Evolutionary conservation across 2,329 filamentous ascomycete species (phyloP).

Genomic region (Emmonsia crescens): DNA sequence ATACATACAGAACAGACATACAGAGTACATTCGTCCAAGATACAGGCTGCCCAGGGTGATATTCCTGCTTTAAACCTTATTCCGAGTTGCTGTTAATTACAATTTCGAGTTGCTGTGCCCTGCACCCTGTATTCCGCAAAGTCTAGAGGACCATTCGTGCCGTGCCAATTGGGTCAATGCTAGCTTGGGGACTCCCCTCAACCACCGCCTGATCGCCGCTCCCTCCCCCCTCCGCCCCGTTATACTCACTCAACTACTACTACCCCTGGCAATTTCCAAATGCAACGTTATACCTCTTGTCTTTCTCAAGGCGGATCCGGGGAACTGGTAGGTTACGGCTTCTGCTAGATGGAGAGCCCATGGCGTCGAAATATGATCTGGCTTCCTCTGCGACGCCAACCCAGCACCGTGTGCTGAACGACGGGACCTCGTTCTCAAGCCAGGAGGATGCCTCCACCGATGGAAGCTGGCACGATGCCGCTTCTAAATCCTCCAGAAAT

Average conservation of each 20-base stretch:
- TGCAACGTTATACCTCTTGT: slow-evolving; percentile 9
- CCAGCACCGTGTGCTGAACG: slow-evolving; percentile 29
- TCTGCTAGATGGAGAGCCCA: slow-evolving; percentile 33
- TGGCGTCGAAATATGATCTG: slow-evolving; percentile 35
- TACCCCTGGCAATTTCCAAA: slow-evolving; percentile 4
- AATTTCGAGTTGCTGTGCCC: background rate
- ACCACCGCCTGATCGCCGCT: background rate
- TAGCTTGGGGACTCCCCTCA: background rate
- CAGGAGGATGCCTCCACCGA: slow-evolving; percentile 29
- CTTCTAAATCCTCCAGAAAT: slow-evolving; percentile 24
- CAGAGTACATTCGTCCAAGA: too few species aligned
- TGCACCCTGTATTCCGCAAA: background rate
- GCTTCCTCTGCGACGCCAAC: slow-evolving; percentile 32
- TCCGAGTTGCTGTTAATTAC: too few species aligned
- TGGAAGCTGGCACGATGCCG: slow-evolving; percentile 29
- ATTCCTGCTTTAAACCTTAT: background rate
- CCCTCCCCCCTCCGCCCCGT: background rate
- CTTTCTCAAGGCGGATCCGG: slow-evolving; percentile 11
- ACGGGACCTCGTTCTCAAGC: slow-evolving; percentile 27
- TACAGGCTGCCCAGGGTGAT: background rate
- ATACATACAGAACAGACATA: too few species aligned
- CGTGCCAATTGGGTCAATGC: background rate
- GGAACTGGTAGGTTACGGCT: slow-evolving; percentile 13
- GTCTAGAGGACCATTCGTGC: background rate
- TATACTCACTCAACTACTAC: background rate